A percentile compares a stretch with the other conserved stretches of the same genome.
These are phyloP conservation scores for Sporothrix humicola DNA, from an alignment of 2,329 filamentous ascomycete species.

Conservation along the genomic window DNA sequence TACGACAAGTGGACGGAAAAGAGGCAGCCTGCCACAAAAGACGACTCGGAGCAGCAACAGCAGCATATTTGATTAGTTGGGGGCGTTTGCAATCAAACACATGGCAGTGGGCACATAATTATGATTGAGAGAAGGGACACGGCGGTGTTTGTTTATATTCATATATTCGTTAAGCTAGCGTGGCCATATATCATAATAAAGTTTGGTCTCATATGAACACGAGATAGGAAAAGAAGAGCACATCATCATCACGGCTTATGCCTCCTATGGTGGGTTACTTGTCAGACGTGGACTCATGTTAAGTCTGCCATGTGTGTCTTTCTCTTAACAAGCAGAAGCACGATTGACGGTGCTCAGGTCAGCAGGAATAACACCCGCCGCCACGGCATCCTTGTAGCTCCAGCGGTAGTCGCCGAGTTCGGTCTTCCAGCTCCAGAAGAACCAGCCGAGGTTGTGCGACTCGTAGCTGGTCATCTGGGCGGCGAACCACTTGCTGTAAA, in stretches of 20 bases:
- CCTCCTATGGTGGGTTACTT: no score
- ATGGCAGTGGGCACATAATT: background rate
- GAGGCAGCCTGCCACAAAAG: background rate
- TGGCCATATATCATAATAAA: no score
- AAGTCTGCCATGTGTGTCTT: no score
- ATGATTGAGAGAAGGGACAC: background rate
- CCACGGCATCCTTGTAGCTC: constrained; percentile 40
- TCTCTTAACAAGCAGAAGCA: background rate
- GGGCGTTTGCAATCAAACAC: no score
- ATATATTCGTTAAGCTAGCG: background rate
- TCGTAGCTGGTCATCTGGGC: constrained; percentile 49
- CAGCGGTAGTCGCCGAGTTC: constrained; percentile 50
- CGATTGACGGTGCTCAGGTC: background rate
- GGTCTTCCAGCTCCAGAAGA: constrained; percentile 63
- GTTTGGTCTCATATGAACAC: no score
- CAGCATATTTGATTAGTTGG: background rate
- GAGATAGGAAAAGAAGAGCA: no score
- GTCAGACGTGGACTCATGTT: no score
- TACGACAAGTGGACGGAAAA: constrained; percentile 14
- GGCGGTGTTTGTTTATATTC: background rate
- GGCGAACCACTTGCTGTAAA: constrained; percentile 61
- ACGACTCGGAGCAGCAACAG: background rate
- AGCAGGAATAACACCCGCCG: constrained; percentile 33
- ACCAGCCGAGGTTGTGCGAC: constrained; percentile 52
- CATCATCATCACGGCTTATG: no score